Percentiles rank a stretch among this genome's conserved stretches.
Evolutionary conservation across 192 early-diverging fungal species (phyloP).

Genomic region (Entomortierella chlamydospora): DNA sequence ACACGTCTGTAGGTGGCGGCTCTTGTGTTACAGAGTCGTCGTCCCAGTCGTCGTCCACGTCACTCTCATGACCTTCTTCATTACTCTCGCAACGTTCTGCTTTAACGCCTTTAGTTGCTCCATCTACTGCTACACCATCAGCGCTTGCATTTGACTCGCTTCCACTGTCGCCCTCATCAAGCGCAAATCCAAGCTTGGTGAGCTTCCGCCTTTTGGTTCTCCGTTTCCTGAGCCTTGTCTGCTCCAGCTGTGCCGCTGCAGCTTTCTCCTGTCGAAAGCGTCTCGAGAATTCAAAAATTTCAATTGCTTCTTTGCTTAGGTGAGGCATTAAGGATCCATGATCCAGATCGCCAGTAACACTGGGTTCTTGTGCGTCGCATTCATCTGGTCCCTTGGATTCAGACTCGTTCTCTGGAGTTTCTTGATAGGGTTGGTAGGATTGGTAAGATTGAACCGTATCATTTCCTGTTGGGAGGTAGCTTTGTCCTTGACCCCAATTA

Average conservation of each 20-base stretch:
- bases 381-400: no score
- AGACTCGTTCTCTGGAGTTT: background rate
- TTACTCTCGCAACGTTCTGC: background rate
- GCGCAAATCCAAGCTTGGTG: constrained; percentile 38
- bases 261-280: constrained; percentile 34
- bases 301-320: constrained; percentile 38
- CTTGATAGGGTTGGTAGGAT: background rate
- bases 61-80: constrained; percentile 5
- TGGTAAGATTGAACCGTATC: background rate
- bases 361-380: background rate
- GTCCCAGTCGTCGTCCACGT: constrained; percentile 15
- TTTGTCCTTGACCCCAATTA: background rate
- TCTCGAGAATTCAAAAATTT: constrained; percentile 49
- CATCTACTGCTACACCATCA: background rate
- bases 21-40: constrained; percentile 5
- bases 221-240: constrained; percentile 11
- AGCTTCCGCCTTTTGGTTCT: constrained; percentile 23
- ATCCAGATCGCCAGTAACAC: background rate
- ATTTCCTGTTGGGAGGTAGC: background rate
- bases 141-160: background rate
- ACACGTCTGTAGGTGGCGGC: constrained; percentile 7
- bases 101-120: background rate
- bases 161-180: constrained; percentile 39
- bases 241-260: constrained; percentile 8
- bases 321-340: background rate